Evolutionary conservation across 2,329 filamentous ascomycete genomes (phyloP).

Genomic region (Metarhizium sp.): DNA sequence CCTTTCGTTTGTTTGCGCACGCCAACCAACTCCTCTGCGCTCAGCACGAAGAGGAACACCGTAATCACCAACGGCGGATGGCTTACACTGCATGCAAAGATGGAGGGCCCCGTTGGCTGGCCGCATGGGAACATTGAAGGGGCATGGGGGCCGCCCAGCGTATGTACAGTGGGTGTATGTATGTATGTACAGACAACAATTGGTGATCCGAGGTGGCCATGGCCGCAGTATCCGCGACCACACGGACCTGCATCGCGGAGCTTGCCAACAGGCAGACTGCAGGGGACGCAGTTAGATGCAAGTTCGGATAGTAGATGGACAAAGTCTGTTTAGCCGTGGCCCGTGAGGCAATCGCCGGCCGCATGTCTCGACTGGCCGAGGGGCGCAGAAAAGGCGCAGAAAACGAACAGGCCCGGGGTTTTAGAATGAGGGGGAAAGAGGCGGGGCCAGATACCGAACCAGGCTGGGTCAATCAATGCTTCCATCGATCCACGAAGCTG

Average conservation of each 20-base stretch:
- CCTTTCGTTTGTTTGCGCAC: not conserved
- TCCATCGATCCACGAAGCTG: not conserved
- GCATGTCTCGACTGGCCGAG: not conserved
- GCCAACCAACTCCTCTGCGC: not conserved
- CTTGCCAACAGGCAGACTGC: not conserved
- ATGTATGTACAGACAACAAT: not conserved
- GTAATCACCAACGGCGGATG: not conserved
- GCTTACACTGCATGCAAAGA: not conserved
- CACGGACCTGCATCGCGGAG: conserved; percentile 5
- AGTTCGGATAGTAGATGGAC: too few species aligned
- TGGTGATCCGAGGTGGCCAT: not conserved
- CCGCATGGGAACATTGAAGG: not conserved
- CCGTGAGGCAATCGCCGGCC: not conserved
- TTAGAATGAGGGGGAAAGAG: conserved; percentile 1
- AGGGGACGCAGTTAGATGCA: too few species aligned
- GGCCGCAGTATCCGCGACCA: conserved; percentile 4
- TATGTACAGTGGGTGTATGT: too few species aligned
- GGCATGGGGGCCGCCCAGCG: too few species aligned
- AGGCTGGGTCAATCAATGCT: not conserved
- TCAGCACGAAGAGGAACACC: not conserved
- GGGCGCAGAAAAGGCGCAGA: not conserved
- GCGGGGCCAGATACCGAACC: not conserved
- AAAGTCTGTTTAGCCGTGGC: too few species aligned
- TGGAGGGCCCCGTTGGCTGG: not conserved
- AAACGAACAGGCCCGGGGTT: not conserved